Base-by-base conservation (phyloP, 805 yeast species). In the Babjeviella inositovora region DNA sequence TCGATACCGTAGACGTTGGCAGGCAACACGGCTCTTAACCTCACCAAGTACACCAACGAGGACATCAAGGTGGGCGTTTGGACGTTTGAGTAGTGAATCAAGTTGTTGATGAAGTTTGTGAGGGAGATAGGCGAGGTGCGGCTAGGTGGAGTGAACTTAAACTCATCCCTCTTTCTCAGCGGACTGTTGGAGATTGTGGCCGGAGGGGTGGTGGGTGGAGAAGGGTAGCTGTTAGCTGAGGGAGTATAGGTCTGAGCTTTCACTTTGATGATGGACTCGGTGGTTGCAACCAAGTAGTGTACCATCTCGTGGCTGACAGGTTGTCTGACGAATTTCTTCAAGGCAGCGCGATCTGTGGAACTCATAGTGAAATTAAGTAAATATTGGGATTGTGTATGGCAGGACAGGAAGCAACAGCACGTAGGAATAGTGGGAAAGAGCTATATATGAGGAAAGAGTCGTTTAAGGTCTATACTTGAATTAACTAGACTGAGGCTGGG, bases 1-100 rank as follows among this genome's bases (percentile, higher is more conserved):
- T 70, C 82, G 62, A 85, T 82, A 10, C 97, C 97, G 28, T 75
- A 67, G 8, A 94, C 90, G 44, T 79, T 77, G 14, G 80, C 67
- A 3, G 97, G 97, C 25, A 87, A 62, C 6, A 75, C 60, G 25
- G 67, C 62, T 35, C 87, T 68, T 35, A 90, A 58, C 33, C 82
- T 74, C 26, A 74, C 70, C 30, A 87, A 56, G 45, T 81, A 87
- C 9, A 84, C 85, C 25, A 85, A 58, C 5, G 94, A 65, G 11
- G 96, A 73, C 97, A 90, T 87, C 32, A 87, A 60, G 1, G 97
- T 87, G 17, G 96, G 82, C 4, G 94, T 79, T 49, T 84, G 94
- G 19, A 87, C 97, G 44, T 85, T 84, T 5, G 96, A 81, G 38
- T 77, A 70, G 25, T 57, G 58, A 35, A 87, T 72, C 31, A 87